Conservation (phyloP, 2,329 filamentous ascomycete genomes). For the Arthrobotrys sphaeroides region DNA sequence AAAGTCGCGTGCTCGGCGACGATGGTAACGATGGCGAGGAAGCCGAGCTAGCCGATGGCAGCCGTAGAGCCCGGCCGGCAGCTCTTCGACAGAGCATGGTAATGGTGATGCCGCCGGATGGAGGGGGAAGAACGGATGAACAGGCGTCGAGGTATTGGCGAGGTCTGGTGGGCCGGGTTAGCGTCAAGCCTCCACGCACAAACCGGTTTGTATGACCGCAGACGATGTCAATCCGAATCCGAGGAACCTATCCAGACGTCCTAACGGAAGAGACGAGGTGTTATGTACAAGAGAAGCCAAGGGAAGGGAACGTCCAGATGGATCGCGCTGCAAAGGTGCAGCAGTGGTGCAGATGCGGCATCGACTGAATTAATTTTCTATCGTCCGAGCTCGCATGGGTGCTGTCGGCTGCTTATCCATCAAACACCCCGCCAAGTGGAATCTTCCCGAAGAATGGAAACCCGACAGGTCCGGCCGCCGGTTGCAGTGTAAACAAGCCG, state of each 20-base stretch:
- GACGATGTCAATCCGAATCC: not conserved
- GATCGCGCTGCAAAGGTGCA: conserved; percentile 26
- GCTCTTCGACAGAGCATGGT: conserved; percentile 46
- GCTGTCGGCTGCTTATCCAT: conserved; percentile 44
- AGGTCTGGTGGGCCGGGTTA: not conserved
- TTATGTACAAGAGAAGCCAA: conserved; percentile 24
- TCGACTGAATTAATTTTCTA: conserved; percentile 34
- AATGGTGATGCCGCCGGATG: not conserved
- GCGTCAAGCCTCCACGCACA: not conserved
- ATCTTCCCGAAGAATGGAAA: conserved; percentile 38
- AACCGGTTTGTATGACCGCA: not conserved
- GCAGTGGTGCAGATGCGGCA: conserved; percentile 18
- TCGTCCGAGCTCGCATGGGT: conserved; percentile 42
- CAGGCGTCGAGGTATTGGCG: not conserved
- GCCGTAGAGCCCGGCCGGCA: conserved; percentile 41
- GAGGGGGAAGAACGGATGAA: conserved; percentile 1
- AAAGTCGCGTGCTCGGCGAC: conserved; percentile 31
- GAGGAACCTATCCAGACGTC: not conserved
- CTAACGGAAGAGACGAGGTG: not conserved
- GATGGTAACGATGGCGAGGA: conserved; percentile 7
- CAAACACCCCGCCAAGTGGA: conserved; percentile 37
- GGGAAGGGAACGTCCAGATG: not conserved
- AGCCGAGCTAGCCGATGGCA: not conserved
- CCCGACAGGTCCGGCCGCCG: not conserved
- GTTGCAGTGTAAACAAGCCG: too few species aligned